Base-by-base conservation (phyloP, 495 filamentous ascomycete species). In the Aspergillus incahuasiensis region DNA sequence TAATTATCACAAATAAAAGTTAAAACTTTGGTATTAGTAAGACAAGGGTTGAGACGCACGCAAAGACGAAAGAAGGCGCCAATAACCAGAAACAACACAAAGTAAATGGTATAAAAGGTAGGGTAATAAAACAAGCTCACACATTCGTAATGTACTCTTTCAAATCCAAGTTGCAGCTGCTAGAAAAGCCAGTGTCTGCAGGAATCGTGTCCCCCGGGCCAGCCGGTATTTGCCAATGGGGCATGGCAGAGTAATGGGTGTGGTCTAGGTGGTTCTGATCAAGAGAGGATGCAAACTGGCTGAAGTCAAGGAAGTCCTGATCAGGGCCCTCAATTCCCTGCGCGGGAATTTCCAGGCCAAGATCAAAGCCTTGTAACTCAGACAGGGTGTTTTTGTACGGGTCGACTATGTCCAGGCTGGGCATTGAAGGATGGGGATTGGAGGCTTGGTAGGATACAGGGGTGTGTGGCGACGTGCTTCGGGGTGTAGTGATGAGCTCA, bases 271-370 rank as follows among this genome's bases (percentile, higher is more conserved):
- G 55, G 30, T 57, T 65, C 55, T 63, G 64, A 16, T 66, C 70
- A 43, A 73, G 46, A 11, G 63, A 66, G 32, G 67, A 44, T 1
- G 73, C 70, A 56, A 70, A 75, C 45, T 68, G 68, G 43, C 69
- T 74, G 52, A 74, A 74, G 39, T 74, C 71, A 16, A 68, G 63
- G 19, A 61, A 72, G 28, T 74, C 71, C 25, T 70, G 64, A 43
- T 74, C 70, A 43, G 69, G 32, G 6, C 32, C 13, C 12, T 35
- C 32, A 35, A 51, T 54, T 16, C 67, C 65, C 15, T 64, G 58
- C 4, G 63, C 61, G 19, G 68, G 64, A 8, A 44, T 24, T 5
- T 48, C 47, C 8, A 64, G 68, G 40, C 73, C 68, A 21, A 65
- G 59, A 8, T 60, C 60, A 7, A 58, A 57, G 16, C 66, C 68